Percentiles rank a stretch among this genome's conserved stretches.
Conservation (phyloP, 2,329 filamentous ascomycete species). For the Thelonectria rubi region DNA sequence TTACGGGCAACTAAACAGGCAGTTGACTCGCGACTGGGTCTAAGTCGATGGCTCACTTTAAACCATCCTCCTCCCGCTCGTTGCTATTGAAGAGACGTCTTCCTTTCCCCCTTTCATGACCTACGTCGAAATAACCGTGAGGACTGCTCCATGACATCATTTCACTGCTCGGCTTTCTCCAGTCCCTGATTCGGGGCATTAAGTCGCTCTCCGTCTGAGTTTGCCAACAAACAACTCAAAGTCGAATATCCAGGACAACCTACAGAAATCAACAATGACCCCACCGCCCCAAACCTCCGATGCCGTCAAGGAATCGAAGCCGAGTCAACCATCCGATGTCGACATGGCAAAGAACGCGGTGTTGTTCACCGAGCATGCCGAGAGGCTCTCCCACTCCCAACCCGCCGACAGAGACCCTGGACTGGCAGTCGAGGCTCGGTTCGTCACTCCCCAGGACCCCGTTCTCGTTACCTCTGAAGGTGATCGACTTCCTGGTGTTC, state of each 20-base stretch:
- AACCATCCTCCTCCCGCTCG: conserved; percentile 4
- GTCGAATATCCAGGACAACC: background rate
- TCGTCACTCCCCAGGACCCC: conserved; percentile 74
- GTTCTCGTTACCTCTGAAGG: conserved; percentile 76
- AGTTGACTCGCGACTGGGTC: conserved; percentile 23
- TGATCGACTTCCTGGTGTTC: conserved; percentile 72
- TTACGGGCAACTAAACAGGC: conserved; percentile 30
- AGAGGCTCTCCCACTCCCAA: conserved; percentile 60
- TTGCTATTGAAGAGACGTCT: background rate
- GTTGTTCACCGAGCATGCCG: conserved; percentile 69
- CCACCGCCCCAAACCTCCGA: conserved; percentile 25
- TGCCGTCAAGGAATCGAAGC: conserved; percentile 18
- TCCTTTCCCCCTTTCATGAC: background rate
- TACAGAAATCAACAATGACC: conserved; percentile 26
- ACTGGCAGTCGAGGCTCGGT: conserved; percentile 70
- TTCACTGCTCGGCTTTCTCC: background rate
- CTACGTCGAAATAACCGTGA: background rate
- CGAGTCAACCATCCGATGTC: conserved; percentile 30
- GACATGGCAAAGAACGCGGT: conserved; percentile 55
- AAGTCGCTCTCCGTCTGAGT: background rate
- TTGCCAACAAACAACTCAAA: background rate
- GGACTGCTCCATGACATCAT: background rate
- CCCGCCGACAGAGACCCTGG: conserved; percentile 42
- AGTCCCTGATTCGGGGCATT: background rate
- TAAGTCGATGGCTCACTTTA: conserved; percentile 23